phyloP scores from a whole-genome alignment of 2,329 filamentous ascomycete genomes.

The Cordyceps cicadae region DNA sequence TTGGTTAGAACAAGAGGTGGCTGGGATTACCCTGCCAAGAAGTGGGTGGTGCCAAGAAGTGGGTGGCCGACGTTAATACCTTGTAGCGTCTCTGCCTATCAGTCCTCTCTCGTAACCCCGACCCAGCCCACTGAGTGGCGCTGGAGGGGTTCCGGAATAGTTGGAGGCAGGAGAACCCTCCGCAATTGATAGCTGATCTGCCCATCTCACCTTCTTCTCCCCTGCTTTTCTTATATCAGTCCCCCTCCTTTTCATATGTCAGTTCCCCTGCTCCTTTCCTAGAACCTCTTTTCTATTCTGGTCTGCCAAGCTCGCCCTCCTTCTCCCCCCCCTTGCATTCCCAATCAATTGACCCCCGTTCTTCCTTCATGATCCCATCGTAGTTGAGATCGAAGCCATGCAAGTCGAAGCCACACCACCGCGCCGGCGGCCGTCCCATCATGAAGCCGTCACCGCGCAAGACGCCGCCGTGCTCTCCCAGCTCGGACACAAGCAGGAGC shows the following conservation, averaged over 20 bases:
- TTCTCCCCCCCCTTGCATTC: too few relatives aligned
- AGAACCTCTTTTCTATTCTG: too few relatives aligned
- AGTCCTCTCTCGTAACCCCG: background rate
- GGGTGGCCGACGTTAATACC: too few relatives aligned
- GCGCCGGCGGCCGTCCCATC: background rate
- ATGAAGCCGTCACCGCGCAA: background rate
- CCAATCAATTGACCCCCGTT: background rate
- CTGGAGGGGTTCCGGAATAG: background rate
- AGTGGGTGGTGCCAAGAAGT: too few relatives aligned
- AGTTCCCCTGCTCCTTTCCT: background rate
- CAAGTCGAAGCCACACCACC: conserved; percentile 3
- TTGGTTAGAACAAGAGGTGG: too few relatives aligned
- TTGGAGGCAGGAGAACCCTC: background rate
- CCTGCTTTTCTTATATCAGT: background rate
- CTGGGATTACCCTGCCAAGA: too few relatives aligned
- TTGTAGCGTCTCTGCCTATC: conserved; percentile 6
- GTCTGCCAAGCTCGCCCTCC: too few relatives aligned
- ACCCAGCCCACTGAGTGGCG: background rate
- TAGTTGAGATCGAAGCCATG: background rate
- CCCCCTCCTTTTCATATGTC: background rate
- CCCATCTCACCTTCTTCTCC: background rate
- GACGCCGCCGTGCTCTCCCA: conserved; percentile 6
- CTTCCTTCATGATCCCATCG: background rate
- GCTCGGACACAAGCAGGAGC: conserved; percentile 38
- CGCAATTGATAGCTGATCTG: background rate